Conservation (phyloP, 2,329 filamentous ascomycete genomes). For the Colletotrichum sp. region DNA sequence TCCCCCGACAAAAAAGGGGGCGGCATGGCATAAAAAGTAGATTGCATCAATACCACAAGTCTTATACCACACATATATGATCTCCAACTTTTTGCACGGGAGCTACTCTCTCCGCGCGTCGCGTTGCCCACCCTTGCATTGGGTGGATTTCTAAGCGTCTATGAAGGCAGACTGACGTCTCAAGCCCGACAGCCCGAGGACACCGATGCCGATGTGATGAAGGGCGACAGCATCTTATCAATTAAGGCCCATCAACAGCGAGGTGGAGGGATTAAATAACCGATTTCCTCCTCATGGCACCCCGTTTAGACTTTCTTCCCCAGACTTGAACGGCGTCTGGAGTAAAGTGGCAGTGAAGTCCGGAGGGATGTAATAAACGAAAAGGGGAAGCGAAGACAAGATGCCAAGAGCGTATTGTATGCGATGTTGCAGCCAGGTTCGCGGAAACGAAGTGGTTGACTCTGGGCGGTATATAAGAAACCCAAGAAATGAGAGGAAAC, state of each 20-base stretch:
- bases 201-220: background rate
- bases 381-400: background rate
- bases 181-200: background rate
- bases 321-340: background rate
- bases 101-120: background rate
- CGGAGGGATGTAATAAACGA: background rate
- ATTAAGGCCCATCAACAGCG: background rate
- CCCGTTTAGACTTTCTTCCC: background rate
- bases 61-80: background rate
- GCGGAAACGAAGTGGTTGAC: background rate
- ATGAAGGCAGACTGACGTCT: background rate
- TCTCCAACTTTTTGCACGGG: background rate
- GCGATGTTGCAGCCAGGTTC: background rate
- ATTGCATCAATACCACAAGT: background rate
- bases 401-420: background rate
- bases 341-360: background rate
- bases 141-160: background rate
- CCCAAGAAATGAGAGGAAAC: background rate
- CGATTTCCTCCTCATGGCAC: background rate
- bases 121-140: background rate
- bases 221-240: background rate
- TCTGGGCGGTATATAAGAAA: background rate
- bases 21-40: background rate
- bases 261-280: background rate
- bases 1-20: background rate